Evolutionary conservation across 371 early-diverging fungal species (phyloP).

Genomic region (Syncephalastrum racemosum): DNA sequence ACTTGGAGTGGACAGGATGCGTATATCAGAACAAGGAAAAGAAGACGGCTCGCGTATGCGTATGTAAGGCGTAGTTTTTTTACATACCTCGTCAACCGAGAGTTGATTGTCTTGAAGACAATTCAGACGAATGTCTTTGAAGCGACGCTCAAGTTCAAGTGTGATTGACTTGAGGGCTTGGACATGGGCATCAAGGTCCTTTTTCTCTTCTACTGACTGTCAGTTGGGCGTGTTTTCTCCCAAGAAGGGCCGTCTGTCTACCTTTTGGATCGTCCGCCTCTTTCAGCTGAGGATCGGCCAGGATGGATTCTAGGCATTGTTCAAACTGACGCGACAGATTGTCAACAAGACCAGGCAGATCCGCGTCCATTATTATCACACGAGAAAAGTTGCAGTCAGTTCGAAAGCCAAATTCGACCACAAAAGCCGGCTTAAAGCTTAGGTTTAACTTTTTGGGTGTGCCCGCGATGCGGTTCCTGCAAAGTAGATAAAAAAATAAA

Average conservation of each 20-base stretch:
- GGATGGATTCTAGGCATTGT: constrained; percentile 29
- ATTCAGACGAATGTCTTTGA: constrained; percentile 29
- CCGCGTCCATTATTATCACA: too few relatives aligned
- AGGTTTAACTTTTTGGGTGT: too few relatives aligned
- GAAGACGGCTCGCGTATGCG: too few relatives aligned
- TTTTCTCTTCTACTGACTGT: constrained; percentile 1
- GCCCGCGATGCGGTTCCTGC: too few relatives aligned
- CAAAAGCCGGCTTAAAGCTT: too few relatives aligned
- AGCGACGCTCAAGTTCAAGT: constrained; percentile 26
- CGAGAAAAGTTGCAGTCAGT: too few relatives aligned
- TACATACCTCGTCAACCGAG: constrained; percentile 28
- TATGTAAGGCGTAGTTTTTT: not conserved
- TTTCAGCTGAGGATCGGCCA: constrained; percentile 26
- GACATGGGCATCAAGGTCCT: constrained; percentile 13
- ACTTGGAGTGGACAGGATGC: constrained; percentile 1
- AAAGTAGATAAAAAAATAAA: too few relatives aligned
- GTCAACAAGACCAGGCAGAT: constrained; percentile 13
- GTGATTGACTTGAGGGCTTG: constrained; percentile 20
- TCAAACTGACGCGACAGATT: constrained; percentile 28
- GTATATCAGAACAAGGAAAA: too few relatives aligned
- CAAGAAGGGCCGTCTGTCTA: not conserved
- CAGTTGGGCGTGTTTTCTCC: not conserved
- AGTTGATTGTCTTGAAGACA: constrained; percentile 26
- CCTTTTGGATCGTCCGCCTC: constrained; percentile 2
- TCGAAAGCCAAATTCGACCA: too few relatives aligned